Base-by-base conservation (phyloP, 352 stramenopile species). In the Phytophthora sojae region DNA sequence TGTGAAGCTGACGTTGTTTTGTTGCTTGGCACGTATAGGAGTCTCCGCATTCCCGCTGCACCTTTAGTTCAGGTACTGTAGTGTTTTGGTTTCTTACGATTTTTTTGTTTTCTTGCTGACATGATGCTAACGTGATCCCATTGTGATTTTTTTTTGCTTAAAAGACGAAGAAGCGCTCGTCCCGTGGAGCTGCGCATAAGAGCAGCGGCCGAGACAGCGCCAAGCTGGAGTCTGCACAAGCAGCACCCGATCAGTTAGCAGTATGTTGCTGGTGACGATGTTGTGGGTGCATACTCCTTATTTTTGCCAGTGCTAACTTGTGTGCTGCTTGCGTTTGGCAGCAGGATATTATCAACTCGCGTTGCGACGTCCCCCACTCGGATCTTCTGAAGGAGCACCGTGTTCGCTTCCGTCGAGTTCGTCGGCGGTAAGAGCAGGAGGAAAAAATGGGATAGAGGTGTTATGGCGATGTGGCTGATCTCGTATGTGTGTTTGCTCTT, bases 341-440 rank as follows among this genome's bases (percentile, higher is more conserved):
- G 39, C 70, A 93, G 81, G 65, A 82, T 11, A 90, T 93, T 12
- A 75, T 93, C 47, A 93, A 93, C 67, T 90, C 86, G 7, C 79
- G 83, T 7, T 86, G 79, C 57, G 79, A 93, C 55, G 35, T 84
- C 39, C 75, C 81, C 11, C 84, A 86, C 37, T 86, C 77, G 26
- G 76, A 91, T 23, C 69, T 93, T 30, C 73, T 93, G 29, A 84
- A 87, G 56, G 83, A 93, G 68, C 86, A 93, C 66, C 80, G 86
- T 19, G 77, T 72, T 47, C 86, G 79, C 6, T 92, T 89, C 53
- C 83, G 83, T 45, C 73, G 75, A 55, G 80, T 85, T 32, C 84
- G 84, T 45, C 71, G 79, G 73, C 79, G 82, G 86, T 92, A 37
- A 15, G 29, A 56, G 15, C 52, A 14, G 6, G 57, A 14, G 21